Evolutionary conservation across 2,329 filamentous ascomycete genomes (phyloP).

Genomic region (Paecilomyces dactylethromorphus): DNA sequence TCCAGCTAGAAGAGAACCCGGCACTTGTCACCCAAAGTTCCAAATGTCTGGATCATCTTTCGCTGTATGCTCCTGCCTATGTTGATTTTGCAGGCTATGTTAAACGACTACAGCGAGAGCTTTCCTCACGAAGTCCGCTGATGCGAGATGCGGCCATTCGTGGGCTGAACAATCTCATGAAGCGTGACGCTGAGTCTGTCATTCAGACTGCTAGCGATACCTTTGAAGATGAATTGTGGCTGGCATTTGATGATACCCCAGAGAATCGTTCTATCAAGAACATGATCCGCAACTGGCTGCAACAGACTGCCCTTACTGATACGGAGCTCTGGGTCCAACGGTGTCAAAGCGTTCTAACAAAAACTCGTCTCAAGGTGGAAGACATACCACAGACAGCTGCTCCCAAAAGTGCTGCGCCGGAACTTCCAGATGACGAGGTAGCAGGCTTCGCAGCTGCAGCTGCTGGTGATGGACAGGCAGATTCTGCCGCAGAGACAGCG

Average conservation of each 20-base stretch:
- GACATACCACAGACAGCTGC: conserved; percentile 35
- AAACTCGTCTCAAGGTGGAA: conserved; percentile 65
- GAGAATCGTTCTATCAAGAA: conserved; percentile 74
- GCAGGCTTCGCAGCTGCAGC: conserved; percentile 83
- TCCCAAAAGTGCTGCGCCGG: conserved; percentile 50
- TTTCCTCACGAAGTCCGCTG: conserved; percentile 61
- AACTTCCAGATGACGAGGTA: conserved; percentile 91
- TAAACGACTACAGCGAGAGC: conserved; percentile 67
- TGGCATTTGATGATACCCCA: conserved; percentile 72
- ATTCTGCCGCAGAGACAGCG: conserved; percentile 41
- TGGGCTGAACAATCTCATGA: conserved; percentile 91
- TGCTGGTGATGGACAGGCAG: conserved; percentile 54
- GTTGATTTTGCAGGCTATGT: conserved; percentile 83
- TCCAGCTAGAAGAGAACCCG: conserved; percentile 66
- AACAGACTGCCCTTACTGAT: conserved; percentile 75
- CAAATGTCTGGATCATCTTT: conserved; percentile 81
- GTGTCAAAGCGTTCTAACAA: conserved; percentile 82
- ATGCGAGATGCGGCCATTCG: conserved; percentile 77
- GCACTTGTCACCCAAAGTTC: conserved; percentile 70
- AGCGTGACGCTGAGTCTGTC: conserved; percentile 78
- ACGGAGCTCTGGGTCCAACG: conserved; percentile 81
- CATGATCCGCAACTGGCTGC: conserved; percentile 87
- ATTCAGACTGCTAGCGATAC: conserved; percentile 67
- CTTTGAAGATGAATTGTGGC: conserved; percentile 87
- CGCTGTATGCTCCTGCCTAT: conserved; percentile 81